Conservation (phyloP, 2,329 filamentous ascomycete species). For the Colletotrichum musicola region DNA sequence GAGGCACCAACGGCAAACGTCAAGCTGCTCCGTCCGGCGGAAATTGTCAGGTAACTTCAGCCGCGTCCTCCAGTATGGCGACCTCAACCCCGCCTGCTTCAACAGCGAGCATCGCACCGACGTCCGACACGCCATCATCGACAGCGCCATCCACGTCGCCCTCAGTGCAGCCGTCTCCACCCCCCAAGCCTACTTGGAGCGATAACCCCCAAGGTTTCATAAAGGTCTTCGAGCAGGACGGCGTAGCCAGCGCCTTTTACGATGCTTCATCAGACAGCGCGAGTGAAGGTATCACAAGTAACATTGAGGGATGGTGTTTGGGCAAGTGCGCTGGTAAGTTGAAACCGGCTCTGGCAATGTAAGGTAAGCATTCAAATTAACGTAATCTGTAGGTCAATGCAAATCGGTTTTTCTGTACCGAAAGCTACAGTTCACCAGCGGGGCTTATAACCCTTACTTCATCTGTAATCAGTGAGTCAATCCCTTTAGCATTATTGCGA, state of each 20-base stretch:
- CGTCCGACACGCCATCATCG: not conserved
- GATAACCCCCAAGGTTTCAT: conserved; percentile 8
- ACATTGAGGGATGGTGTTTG: conserved; percentile 21
- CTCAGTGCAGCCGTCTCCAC: not conserved
- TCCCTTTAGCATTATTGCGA: too few species aligned
- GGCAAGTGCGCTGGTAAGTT: conserved; percentile 17
- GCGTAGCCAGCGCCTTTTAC: not conserved
- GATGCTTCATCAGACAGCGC: not conserved
- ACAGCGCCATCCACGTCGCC: not conserved
- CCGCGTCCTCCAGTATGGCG: conserved; percentile 5
- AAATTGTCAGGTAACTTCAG: conserved; percentile 16
- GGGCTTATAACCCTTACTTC: not conserved
- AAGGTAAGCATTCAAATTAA: not conserved
- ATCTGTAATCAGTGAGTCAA: conserved; percentile 14
- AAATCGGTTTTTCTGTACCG: conserved; percentile 17
- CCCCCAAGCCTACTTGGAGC: conserved; percentile 13
- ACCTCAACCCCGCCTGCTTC: not conserved
- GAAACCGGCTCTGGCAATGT: not conserved
- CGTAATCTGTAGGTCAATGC: not conserved
- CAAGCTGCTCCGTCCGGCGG: conserved; percentile 1
- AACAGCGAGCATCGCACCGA: not conserved
- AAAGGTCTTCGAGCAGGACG: conserved; percentile 17
- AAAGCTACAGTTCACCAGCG: not conserved
- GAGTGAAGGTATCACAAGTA: not conserved
- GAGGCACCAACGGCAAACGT: not conserved